These are phyloP conservation scores for Sindora glabra DNA, from an alignment of 306 rosid genomes.

Conservation along the genomic window DNA sequence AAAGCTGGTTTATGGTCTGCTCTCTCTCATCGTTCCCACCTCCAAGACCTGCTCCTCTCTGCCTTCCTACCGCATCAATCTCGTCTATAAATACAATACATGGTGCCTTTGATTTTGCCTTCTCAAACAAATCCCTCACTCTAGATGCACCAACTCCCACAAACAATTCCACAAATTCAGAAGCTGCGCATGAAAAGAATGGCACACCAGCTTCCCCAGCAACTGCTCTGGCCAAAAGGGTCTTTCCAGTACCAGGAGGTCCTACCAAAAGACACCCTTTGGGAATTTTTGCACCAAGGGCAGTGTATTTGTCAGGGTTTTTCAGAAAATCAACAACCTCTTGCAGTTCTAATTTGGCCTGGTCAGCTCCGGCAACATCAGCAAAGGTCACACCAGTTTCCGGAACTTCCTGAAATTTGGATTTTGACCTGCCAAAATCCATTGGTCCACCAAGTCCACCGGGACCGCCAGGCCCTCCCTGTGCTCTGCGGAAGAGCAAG, in stretches of 20 bases:
- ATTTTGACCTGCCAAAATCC: conserved; percentile 86
- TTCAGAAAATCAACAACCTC: conserved; percentile 80
- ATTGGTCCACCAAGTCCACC: conserved; percentile 96
- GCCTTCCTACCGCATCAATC: conserved; percentile 95
- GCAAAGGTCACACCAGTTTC: conserved; percentile 84
- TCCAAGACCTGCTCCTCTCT: conserved; percentile 99
- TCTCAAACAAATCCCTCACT: conserved; percentile 94
- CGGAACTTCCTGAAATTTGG: conserved; percentile 90
- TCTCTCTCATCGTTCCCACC: conserved; percentile 99
- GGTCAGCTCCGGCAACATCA: conserved; percentile 70
- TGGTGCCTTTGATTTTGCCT: conserved; percentile 94
- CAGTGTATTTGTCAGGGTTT: conserved; percentile 96
- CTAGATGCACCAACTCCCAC: conserved; percentile 98
- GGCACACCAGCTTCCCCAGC: conserved; percentile 96
- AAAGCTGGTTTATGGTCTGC: conserved; percentile 93
- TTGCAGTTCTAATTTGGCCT: conserved; percentile 54
- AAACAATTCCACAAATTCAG: conserved; percentile 87
- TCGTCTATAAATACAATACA: conserved; percentile 99
- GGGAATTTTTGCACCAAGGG: conserved; percentile 92
- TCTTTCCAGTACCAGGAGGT: conserved; percentile 96
- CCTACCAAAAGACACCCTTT: conserved; percentile 96
- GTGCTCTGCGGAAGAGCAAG: conserved; percentile 76
- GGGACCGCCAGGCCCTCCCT: conserved; percentile 85
- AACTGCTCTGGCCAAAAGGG: conserved; percentile 86
- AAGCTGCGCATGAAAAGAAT: conserved; percentile 95